phyloP scores from a whole-genome alignment of 73 alveolate genomes.

The Durusdinium trenchii region DNA sequence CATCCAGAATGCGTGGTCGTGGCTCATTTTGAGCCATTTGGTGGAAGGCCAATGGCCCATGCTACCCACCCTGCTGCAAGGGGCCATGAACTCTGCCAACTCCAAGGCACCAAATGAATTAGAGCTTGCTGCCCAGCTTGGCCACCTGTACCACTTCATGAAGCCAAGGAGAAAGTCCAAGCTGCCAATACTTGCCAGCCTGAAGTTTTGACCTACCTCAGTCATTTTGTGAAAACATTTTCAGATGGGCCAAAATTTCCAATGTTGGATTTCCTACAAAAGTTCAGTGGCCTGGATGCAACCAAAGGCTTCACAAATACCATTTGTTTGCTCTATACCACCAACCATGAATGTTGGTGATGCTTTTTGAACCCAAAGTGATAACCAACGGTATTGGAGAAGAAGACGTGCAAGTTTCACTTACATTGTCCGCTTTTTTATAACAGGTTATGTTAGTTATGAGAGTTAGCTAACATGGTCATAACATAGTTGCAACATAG shows the following conservation, averaged over 20 bases:
- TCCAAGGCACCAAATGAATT: background rate
- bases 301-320: background rate
- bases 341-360: too few relatives aligned
- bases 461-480: background rate
- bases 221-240: background rate
- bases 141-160: background rate
- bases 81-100: too few relatives aligned
- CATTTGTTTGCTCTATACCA: background rate
- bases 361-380: too few relatives aligned
- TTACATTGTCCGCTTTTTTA: too few relatives aligned
- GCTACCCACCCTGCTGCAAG: background rate
- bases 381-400: background rate
- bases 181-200: background rate
- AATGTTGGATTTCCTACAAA: background rate
- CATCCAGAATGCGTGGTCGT: background rate
- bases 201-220: background rate
- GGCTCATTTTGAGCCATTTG: background rate
- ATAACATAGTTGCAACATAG: background rate
- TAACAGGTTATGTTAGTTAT: too few relatives aligned
- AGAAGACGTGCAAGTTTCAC: background rate
- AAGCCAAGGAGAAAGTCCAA: background rate
- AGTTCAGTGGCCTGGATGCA: background rate
- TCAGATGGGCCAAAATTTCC: background rate
- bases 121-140: background rate
- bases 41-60: background rate